Conservation (phyloP, 331 rosid genomes). For the Telfairia occidentalis region DNA sequence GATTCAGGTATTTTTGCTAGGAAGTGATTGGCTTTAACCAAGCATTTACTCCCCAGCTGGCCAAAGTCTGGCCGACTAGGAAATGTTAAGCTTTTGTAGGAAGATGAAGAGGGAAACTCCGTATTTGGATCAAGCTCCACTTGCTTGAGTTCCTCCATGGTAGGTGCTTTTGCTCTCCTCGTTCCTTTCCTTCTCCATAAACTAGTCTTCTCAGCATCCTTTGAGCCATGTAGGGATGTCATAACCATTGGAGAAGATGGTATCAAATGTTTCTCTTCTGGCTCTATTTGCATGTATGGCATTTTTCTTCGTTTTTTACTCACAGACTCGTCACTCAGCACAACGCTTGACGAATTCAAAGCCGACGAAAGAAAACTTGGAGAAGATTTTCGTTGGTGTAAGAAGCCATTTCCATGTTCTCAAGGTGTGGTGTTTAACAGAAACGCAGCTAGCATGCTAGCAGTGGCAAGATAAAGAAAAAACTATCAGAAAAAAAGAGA, state of each 20-base stretch:
- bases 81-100: neutral
- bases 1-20: slow-evolving; percentile 22
- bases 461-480: slow-evolving; percentile 1
- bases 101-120: slow-evolving; percentile 9
- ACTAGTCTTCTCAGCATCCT: slow-evolving; percentile 1
- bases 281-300: slow-evolving; percentile 10
- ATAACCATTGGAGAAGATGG: neutral
- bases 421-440: neutral
- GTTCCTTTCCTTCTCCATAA: slow-evolving; percentile 4
- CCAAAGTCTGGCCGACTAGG: slow-evolving; percentile 3
- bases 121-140: slow-evolving; percentile 1
- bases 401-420: slow-evolving; percentile 6
- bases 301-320: neutral
- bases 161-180: slow-evolving; percentile 3
- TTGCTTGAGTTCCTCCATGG: neutral
- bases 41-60: slow-evolving; percentile 13
- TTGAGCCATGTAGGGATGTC: neutral
- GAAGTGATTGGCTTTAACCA: slow-evolving; percentile 31
- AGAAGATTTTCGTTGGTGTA: neutral
- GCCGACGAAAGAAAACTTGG: neutral
- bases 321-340: neutral
- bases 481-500: neutral
- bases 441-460: neutral
- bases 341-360: neutral
- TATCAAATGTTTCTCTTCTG: slow-evolving; percentile 4